Evolutionary conservation across 2,329 filamentous ascomycete species (phyloP), one percentile per base, ranked within the genome.

Genomic region (Aureobasidium leucospermi): DNA sequence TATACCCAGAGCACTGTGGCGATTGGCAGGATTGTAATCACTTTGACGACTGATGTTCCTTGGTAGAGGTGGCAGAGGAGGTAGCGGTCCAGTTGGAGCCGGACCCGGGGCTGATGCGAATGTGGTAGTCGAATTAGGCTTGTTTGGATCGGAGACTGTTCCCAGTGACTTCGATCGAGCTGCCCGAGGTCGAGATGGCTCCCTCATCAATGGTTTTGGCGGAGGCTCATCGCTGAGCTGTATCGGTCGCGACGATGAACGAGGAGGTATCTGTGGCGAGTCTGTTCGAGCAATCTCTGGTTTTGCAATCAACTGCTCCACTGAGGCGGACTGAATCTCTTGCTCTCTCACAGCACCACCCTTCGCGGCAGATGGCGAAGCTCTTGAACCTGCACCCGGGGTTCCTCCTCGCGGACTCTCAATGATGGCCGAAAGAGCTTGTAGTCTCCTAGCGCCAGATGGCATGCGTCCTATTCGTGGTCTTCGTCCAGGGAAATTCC

Each of bases 81-180:
- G 76, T 0, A 78, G 67, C 9, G 74, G 74, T 13, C 70, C 68
- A 31, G 72, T 71, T 10, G 76, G 76, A 7, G 72, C 74, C 43
- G 68, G 67, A n/a, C 73, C 74, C 8, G 67, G 59, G 31, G 39
- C 19, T 42, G 51, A 42, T 23, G 34, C 43, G 46, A 59, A 43
- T 6, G 56, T 56, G 29, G 64, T 63, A 4, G 67, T 52, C n/a
- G 63, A 60, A 11, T 60, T 59, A n/a, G 52, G 48, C 63, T 65
- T 8, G 62, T 63, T 46, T 4, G 61, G 58, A 13, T 58, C 61
- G n/a, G 51, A 55, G 15, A 69, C 45, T 7, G 64, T 63, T 6
- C 69, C 66, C 13, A 68, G 61, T 2, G 69, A 71, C 16, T 66
- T 63, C 15, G 68, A 70, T 59, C 67, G 63, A 45, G 60, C 39